These are phyloP conservation scores for Leccinum sublutescens DNA, from an alignment of 768 basidiomycete species.

Conservation along the genomic window DNA sequence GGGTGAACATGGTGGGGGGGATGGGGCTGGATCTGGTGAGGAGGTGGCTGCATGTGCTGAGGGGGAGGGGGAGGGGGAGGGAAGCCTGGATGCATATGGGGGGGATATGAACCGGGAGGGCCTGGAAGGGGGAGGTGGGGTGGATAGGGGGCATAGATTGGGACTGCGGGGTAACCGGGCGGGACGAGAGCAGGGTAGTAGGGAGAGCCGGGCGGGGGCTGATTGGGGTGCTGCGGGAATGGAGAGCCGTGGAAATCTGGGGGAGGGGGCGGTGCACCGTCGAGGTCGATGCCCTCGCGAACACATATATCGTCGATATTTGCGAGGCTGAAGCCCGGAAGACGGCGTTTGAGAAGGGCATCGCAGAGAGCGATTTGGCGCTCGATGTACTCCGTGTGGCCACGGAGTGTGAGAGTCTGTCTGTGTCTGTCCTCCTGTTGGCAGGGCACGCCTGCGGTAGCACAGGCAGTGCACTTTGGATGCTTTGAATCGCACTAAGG, in stretches of 20 bases:
- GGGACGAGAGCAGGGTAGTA: slow-evolving; percentile 39
- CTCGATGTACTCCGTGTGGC: slow-evolving; percentile 81
- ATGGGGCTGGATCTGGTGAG: slow-evolving; percentile 37
- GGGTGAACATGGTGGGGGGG: slow-evolving; percentile 24
- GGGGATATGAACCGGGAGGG: slow-evolving; percentile 46
- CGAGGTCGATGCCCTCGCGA: slow-evolving; percentile 65
- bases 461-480: slow-evolving; percentile 82
- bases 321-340: slow-evolving; percentile 65
- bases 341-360: slow-evolving; percentile 71
- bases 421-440: slow-evolving; percentile 88
- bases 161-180: slow-evolving; percentile 43
- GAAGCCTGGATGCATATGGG: slow-evolving; percentile 61
- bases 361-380: slow-evolving; percentile 76
- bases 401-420: slow-evolving; percentile 81
- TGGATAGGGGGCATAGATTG: slow-evolving; percentile 43
- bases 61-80: slow-evolving; percentile 48
- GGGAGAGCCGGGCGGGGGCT: slow-evolving; percentile 29
- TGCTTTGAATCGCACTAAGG: slow-evolving; percentile 87
- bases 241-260: slow-evolving; percentile 36
- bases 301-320: slow-evolving; percentile 63
- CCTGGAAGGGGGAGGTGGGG: slow-evolving; percentile 42
- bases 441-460: slow-evolving; percentile 74
- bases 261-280: slow-evolving; percentile 18
- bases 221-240: slow-evolving; percentile 29
- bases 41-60: slow-evolving; percentile 35